A percentile compares a stretch with the other conserved stretches of the same genome.
These are phyloP conservation scores for Adansonia grandidieri DNA, from an alignment of 441 rosid species.

Conservation along the genomic window DNA sequence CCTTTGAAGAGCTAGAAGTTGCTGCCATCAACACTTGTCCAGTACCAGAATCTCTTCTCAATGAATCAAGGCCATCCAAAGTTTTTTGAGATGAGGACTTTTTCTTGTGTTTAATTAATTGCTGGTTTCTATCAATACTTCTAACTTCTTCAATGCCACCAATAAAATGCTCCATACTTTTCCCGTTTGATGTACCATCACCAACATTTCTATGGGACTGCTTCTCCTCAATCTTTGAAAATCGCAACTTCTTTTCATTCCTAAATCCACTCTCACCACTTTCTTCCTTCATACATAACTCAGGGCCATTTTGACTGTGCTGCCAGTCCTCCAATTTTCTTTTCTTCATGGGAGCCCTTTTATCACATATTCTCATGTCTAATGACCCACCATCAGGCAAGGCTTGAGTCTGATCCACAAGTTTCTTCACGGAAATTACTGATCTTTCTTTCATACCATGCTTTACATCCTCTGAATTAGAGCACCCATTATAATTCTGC, in stretches of 20 bases:
- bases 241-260: constrained; percentile 43
- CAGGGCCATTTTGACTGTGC: constrained; percentile 39
- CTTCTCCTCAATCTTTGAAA: constrained; percentile 35
- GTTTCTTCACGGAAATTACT: constrained; percentile 40
- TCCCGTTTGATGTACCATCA: constrained; percentile 33
- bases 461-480: constrained; percentile 34
- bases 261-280: constrained; percentile 37
- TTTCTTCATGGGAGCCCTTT: constrained; percentile 41
- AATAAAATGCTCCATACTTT: constrained; percentile 31
- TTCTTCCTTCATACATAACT: constrained; percentile 42
- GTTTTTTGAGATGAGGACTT: constrained; percentile 31
- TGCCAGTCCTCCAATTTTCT: constrained; percentile 48
- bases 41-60: constrained; percentile 42
- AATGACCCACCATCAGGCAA: constrained; percentile 44
- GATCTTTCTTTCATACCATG: constrained; percentile 44
- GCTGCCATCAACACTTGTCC: constrained; percentile 49
- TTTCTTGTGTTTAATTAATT: constrained; percentile 34
- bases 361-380: constrained; percentile 37
- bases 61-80: constrained; percentile 39
- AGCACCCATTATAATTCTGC: constrained; percentile 30
- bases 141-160: constrained; percentile 37
- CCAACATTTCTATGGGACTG: constrained; percentile 34
- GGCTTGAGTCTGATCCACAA: constrained; percentile 43
- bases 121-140: constrained; percentile 31
- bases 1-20: constrained; percentile 71